These are phyloP conservation scores for Arthrinium puccinioides DNA, from an alignment of 2,329 filamentous ascomycete species.

Conservation along the genomic window DNA sequence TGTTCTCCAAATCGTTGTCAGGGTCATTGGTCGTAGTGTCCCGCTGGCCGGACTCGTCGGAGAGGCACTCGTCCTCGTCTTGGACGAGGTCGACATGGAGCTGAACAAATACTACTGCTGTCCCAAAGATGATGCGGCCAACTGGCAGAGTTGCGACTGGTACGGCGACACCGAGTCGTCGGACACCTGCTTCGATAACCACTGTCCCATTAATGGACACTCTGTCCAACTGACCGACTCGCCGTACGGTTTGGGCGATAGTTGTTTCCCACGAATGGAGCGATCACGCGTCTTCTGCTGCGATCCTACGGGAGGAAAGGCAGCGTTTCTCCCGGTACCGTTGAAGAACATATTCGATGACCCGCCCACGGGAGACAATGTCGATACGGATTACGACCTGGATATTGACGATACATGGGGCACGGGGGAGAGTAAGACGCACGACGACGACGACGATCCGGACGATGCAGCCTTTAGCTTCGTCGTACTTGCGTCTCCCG, in stretches of 20 bases:
- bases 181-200: conserved; percentile 24
- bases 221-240: conserved; percentile 19
- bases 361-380: not conserved
- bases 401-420: conserved; percentile 11
- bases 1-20: conserved; percentile 1
- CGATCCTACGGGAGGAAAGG: conserved; percentile 5
- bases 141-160: conserved; percentile 26
- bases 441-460: conserved; percentile 12
- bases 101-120: conserved; percentile 19
- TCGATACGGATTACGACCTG: not conserved
- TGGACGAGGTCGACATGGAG: conserved; percentile 10
- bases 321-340: conserved; percentile 25
- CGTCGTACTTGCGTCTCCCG: too few species aligned
- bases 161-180: conserved; percentile 17
- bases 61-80: conserved; percentile 5
- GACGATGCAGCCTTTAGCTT: conserved; percentile 18
- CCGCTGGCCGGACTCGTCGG: conserved; percentile 6
- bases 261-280: conserved; percentile 9
- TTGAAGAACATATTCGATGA: conserved; percentile 16
- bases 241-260: conserved; percentile 16
- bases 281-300: not conserved
- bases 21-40: not conserved
- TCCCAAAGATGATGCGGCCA: conserved; percentile 13
- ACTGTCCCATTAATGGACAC: conserved; percentile 16
- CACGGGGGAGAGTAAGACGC: not conserved